Evolutionary conservation across 2,329 filamentous ascomycete genomes (phyloP), one percentile per base, ranked within the genome.

Genomic region (Neoarthrinium moseri): DNA sequence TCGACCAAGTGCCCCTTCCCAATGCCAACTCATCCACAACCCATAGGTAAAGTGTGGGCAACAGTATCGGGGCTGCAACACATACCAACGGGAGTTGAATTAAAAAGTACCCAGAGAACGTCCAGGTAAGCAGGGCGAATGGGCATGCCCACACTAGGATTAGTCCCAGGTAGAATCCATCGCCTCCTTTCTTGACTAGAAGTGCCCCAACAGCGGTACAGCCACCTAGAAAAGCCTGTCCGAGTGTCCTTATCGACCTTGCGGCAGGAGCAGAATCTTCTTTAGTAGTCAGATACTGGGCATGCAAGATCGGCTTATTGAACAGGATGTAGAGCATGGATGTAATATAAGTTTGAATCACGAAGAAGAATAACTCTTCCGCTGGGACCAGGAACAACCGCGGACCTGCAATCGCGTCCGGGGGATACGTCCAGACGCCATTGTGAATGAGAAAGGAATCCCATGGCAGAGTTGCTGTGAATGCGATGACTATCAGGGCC

Each of bases 331-430:
- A 90, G 7, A 90, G 60, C 40, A 89, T 65, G 0, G 80, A 76
- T 0, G 86, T 88, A 57, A 81, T 87, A 63, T 87, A 89, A 1
- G 86, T 89, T 65, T 90, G 87, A 20, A 90, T 79, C 17, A 87
- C 66, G 61, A 90, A 90, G 73, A 90, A 90, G 66, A 89, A 89
- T 4, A 89, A 65, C 60, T 90, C 86, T 57, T 90, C 87, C 4
- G 76, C 62, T 0, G 87, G 86, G 15, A 90, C 86, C n/a, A 71
- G 69, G 55, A 79, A 80, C 13, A 88, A 60, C 1, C 73, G 83
- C 0, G 73, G 73, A 0, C 86, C 87, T 27, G 85, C 57, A 24
- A 89, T 78, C 17, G 79, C 85, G 56, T 81, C 69, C 10, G 73
- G 66, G 2, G 86, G 86, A 57, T 89, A 91, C 8, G 80, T 83